Evolutionary conservation across 2,329 filamentous ascomycete species (phyloP).

Genomic region (Didymella segeticola): DNA sequence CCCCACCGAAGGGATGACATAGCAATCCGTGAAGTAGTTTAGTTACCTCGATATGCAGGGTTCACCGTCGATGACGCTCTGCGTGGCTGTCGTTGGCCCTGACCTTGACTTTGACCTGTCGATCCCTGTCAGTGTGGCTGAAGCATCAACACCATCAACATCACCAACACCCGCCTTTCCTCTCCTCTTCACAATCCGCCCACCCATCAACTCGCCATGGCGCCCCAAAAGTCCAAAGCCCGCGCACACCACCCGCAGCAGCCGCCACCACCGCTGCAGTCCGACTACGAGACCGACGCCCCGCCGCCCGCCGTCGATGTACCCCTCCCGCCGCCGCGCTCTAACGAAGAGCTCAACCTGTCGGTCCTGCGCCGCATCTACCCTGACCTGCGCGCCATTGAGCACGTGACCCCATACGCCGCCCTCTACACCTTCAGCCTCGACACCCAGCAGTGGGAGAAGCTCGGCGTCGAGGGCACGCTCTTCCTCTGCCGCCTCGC

Average conservation of each 20-base stretch:
- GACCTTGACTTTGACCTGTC: no score
- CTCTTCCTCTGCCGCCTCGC: slow-evolving; percentile 80
- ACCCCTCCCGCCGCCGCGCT: slow-evolving; percentile 61
- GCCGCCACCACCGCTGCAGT: slow-evolving; percentile 51
- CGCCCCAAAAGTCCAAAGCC: slow-evolving; percentile 38
- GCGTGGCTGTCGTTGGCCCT: slow-evolving; percentile 16
- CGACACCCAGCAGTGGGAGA: slow-evolving; percentile 76
- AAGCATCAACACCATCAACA: slow-evolving; percentile 7
- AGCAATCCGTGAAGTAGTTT: no score
- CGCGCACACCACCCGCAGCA: slow-evolving; percentile 39
- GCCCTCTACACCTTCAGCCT: slow-evolving; percentile 83
- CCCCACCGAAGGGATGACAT: slow-evolving; percentile 15
- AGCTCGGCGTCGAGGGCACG: slow-evolving; percentile 82
- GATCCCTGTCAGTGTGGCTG: no score
- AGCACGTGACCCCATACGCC: slow-evolving; percentile 82
- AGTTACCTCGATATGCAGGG: slow-evolving; percentile 12
- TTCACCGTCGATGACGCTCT: slow-evolving; percentile 13
- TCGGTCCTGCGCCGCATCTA: slow-evolving; percentile 82
- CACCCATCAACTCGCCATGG: slow-evolving; percentile 26
- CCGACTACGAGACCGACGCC: slow-evolving; percentile 61
- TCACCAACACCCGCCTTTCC: background rate
- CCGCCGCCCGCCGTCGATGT: slow-evolving; percentile 46
- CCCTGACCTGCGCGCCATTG: slow-evolving; percentile 73
- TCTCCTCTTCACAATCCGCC: background rate
- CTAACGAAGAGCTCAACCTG: slow-evolving; percentile 87